phyloP scores from a whole-genome alignment of 805 yeast genomes.

The Geotrichum ghanense region DNA sequence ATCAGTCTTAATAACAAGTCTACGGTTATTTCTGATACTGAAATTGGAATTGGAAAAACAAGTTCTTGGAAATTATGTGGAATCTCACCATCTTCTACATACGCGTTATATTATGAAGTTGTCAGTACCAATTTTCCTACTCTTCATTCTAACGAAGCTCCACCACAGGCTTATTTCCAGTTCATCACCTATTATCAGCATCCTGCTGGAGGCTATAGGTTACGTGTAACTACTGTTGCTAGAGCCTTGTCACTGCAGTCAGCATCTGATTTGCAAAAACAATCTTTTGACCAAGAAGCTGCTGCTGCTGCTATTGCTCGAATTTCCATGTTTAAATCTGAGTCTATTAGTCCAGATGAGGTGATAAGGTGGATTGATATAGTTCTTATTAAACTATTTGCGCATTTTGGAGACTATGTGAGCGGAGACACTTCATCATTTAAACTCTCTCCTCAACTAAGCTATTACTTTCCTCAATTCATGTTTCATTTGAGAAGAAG shows the following conservation, averaged over 20 bases:
- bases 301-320: conserved; percentile 85
- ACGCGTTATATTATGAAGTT: conserved; percentile 74
- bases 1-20: conserved; percentile 38
- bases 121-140: conserved; percentile 21
- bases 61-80: conserved; percentile 72
- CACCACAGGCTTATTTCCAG: conserved; percentile 40
- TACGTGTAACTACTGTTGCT: conserved; percentile 76
- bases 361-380: conserved; percentile 87
- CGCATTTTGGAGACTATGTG: conserved; percentile 75
- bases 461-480: conserved; percentile 77
- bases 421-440: conserved; percentile 72
- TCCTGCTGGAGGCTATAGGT: conserved; percentile 70
- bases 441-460: conserved; percentile 64
- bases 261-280: conserved; percentile 24
- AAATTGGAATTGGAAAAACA: conserved; percentile 82
- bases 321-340: conserved; percentile 65
- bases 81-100: conserved; percentile 67
- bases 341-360: conserved; percentile 68
- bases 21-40: conserved; percentile 72
- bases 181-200: conserved; percentile 83
- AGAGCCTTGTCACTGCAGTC: conserved; percentile 33
- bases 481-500: conserved; percentile 87
- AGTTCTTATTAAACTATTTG: conserved; percentile 70
- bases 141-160: conserved; percentile 14
- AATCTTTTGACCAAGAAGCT: conserved; percentile 86